These are phyloP conservation scores for Melampsora americana DNA, from an alignment of 1,284 basidiomycete genomes.

Conservation along the genomic window DNA sequence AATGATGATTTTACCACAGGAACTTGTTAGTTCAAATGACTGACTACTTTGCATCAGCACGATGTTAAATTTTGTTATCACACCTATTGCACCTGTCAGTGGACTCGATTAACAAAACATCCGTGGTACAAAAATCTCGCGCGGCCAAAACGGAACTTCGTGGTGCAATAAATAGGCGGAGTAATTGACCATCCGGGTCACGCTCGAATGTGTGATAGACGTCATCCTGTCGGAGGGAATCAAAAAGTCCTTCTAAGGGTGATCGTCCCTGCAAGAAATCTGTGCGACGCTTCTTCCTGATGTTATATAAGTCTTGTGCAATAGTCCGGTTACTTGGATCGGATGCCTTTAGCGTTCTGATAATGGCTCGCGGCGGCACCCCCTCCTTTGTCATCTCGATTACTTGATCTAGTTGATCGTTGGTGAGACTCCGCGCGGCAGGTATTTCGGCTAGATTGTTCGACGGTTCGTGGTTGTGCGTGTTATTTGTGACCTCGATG, in stretches of 20 bases:
- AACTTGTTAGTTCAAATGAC: neutral
- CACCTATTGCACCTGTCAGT: neutral
- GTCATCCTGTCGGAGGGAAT: slow-evolving; percentile 1
- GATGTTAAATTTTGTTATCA: neutral
- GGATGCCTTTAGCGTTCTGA: neutral
- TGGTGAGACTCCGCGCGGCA: no score
- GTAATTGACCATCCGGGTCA: neutral
- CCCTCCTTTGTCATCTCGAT: no score
- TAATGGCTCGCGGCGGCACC: no score
- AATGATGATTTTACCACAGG: neutral
- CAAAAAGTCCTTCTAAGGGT: neutral
- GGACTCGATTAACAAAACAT: neutral
- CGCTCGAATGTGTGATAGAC: neutral
- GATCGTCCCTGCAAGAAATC: neutral
- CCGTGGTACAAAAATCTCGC: neutral
- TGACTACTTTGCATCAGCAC: neutral
- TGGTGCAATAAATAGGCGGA: slow-evolving; percentile 3
- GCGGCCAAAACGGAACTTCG: neutral
- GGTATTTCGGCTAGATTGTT: no score
- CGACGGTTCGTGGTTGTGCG: no score
- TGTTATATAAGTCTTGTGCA: neutral
- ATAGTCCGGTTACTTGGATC: neutral
- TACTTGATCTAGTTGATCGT: no score
- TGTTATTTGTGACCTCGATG: no score
- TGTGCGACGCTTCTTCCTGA: neutral